phyloP scores from a whole-genome alignment of 1,284 basidiomycete species.

The Boletellus deceptivus region DNA sequence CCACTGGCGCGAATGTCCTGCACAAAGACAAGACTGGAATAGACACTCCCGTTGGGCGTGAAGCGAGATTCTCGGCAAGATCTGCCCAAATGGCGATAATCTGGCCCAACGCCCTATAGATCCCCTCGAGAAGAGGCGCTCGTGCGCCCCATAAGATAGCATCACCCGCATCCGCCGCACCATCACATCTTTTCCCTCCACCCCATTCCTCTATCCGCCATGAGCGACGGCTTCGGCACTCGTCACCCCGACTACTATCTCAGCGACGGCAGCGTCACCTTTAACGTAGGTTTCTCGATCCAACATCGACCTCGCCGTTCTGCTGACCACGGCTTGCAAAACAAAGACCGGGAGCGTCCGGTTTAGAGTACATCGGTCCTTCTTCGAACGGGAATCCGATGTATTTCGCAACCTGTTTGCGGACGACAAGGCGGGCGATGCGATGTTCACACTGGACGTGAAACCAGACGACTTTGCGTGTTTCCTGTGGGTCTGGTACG shows the following conservation, averaged over 20 bases:
- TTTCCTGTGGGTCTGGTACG: slow-evolving; percentile 71
- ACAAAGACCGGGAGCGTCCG: slow-evolving; percentile 46
- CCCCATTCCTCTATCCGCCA: too few relatives aligned
- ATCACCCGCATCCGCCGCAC: too few relatives aligned
- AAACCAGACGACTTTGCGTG: slow-evolving; percentile 49
- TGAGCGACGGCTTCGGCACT: too few relatives aligned
- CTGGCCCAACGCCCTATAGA: too few relatives aligned
- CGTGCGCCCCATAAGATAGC: too few relatives aligned
- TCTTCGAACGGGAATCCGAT: slow-evolving; percentile 62
- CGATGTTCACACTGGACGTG: slow-evolving; percentile 50
- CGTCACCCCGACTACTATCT: slow-evolving; percentile 14
- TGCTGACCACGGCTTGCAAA: slow-evolving; percentile 8
- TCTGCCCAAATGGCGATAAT: too few relatives aligned
- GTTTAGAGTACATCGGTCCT: slow-evolving; percentile 61
- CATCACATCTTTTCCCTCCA: too few relatives aligned
- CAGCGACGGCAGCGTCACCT: slow-evolving; percentile 19
- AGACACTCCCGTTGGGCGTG: too few relatives aligned
- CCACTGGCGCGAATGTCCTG: too few relatives aligned
- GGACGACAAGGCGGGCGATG: slow-evolving; percentile 35
- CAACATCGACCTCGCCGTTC: not conserved
- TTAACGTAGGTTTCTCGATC: slow-evolving; percentile 16
- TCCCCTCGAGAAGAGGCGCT: too few relatives aligned
- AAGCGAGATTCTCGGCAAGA: too few relatives aligned
- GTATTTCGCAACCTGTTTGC: slow-evolving; percentile 49
- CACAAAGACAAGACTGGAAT: too few relatives aligned